Base-by-base conservation (phyloP, 2,329 filamentous ascomycete genomes). In the Xylaria polymorpha region DNA sequence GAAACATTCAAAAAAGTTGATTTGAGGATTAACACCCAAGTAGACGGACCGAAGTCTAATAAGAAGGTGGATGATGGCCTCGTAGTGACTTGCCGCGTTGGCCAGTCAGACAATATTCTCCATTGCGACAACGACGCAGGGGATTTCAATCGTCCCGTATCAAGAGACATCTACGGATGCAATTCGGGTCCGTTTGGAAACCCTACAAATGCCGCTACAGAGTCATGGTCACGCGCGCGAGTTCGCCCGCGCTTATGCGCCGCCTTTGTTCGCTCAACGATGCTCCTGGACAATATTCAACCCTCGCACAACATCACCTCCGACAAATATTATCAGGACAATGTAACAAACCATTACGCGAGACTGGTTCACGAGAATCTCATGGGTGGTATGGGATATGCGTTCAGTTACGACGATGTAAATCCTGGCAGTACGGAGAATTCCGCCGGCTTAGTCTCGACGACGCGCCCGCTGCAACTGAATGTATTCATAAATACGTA, bases 381-480 rank as follows among this genome's bases (percentile, higher is more conserved):
- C 76, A 75, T 84, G 0, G 87, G 90, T 74, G 84, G 85, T 0
- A 81, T 82, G 56, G 90, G 89, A 0, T 92, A 91, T 73, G 85
- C 87, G 0, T 91, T 91, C 73, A 82, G 89, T 0, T 91, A 91
- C 70, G 90, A 91, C 72, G 89, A 91, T 74, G 89, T 91, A 4
- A 85, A 85, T 46, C 84, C 87, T 1, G 37, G 58, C 0, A 81
- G 83, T 66, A 85, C 82, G 7, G 80, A 82, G 62, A 86, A 90
- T 72, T 84, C 87, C 56, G 83, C 81, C 6, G 85, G 86, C 0
- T 82, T 83, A 22, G 78, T 86, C 6, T 64, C 56, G 14, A 59
- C 35, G 20, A 22, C 56, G 29, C 29, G 60, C 6, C 63, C 66
- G 6, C 5, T 66, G 9, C 32, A 48, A 46, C 60, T 72, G 12